phyloP scores from a whole-genome alignment of 2,329 filamentous ascomycete genomes.

The Ceratocystis colombiana region DNA sequence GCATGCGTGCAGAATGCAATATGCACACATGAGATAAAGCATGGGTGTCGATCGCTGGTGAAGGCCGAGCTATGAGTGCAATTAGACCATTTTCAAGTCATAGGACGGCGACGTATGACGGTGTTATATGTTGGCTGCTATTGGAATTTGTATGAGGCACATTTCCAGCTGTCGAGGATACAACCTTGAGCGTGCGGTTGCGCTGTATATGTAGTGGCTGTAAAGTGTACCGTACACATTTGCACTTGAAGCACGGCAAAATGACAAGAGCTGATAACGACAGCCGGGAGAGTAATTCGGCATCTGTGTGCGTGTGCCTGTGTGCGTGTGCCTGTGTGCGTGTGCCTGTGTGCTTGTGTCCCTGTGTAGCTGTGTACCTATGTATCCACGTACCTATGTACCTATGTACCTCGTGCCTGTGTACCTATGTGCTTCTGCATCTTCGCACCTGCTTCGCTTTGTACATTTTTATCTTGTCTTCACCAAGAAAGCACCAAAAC shows the following conservation, averaged over 20 bases:
- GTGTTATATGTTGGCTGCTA: not conserved
- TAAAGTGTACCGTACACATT: not conserved
- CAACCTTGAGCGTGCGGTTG: not conserved
- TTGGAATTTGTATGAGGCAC: not conserved
- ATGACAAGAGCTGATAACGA: not conserved
- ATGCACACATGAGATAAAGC: not conserved
- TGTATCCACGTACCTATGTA: not conserved
- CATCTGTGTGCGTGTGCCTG: not conserved
- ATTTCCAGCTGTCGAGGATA: not conserved
- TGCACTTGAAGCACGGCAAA: not conserved
- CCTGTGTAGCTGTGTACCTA: not conserved
- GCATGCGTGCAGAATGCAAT: not conserved
- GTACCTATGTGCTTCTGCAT: not conserved
- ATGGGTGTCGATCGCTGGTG: slow-evolving; percentile 2
- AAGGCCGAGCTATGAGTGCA: not conserved
- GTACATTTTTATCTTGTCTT: not conserved
- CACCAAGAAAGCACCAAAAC: not conserved
- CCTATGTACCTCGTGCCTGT: not conserved
- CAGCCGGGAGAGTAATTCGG: not conserved
- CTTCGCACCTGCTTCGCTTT: not conserved
- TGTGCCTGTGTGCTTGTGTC: not conserved
- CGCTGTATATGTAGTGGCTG: not conserved
- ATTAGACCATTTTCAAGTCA: not conserved
- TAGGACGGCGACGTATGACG: not conserved
- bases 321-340: not conserved